phyloP scores from a whole-genome alignment of 495 filamentous ascomycete species.

The Aspergillus baeticus region DNA sequence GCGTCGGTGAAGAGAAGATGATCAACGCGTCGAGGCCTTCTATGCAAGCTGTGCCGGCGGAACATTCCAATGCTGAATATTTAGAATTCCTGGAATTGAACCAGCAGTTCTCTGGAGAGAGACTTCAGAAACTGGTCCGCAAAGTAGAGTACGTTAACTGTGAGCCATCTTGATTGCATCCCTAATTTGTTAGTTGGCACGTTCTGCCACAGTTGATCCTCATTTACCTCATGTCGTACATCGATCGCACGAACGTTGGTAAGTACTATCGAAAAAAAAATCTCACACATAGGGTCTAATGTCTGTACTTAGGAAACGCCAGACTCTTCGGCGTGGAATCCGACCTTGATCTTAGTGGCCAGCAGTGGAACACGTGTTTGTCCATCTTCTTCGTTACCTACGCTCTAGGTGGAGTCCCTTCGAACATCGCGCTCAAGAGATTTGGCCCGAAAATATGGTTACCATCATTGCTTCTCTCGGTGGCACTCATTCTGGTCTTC shows the following conservation, averaged over 20 bases:
- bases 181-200: not conserved
- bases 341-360: not conserved
- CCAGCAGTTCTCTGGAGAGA: not conserved
- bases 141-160: not conserved
- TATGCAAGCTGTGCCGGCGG: not conserved
- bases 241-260: not conserved
- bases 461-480: not conserved
- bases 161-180: not conserved
- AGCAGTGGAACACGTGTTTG: conserved; percentile 9
- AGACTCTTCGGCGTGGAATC: not conserved
- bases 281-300: not conserved
- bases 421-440: conserved; percentile 8
- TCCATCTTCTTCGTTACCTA: conserved; percentile 12
- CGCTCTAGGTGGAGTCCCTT: conserved; percentile 1
- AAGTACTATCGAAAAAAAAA: no score
- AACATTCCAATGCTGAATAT: not conserved
- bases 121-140: not conserved
- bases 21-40: not conserved
- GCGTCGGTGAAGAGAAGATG: not conserved
- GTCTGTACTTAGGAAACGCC: not conserved
- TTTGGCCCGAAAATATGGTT: conserved; percentile 6
- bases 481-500: conserved; percentile 54
- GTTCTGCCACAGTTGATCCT: not conserved
- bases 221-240: not conserved
- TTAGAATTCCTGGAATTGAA: not conserved